Base-by-base conservation (phyloP, 2,329 filamentous ascomycete genomes). In the Drechslerella dactyloides region DNA sequence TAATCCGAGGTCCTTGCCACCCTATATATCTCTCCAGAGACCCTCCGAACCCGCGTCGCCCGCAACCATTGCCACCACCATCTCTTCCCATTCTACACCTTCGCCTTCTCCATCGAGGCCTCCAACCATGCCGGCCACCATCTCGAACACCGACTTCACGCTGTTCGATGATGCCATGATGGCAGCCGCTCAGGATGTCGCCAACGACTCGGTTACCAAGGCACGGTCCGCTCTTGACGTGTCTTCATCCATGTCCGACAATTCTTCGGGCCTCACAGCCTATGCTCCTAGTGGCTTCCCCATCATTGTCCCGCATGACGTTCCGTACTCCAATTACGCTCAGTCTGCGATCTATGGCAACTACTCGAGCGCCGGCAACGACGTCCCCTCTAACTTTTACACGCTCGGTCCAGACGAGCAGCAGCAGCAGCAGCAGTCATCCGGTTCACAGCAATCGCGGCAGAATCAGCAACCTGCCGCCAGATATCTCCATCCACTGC, bases 21-120 rank as follows among this genome's bases (percentile, higher is more conserved):
- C 73, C 35, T 74, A 76, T 42, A 76, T 76, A 30, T 76, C 60
- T 37, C 64, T 76, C 15, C 75, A 76, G n/a, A 66, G 73, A 37
- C 66, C 75, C 15, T 74, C 75, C 8, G 75, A 74, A 42, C 73
- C 75, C 35, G 55, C 63, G 15, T 76, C 76, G 8, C 76, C 75
- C 57, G 69, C 73, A 10, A 77, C 75, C 8, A 73, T 77, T 44
- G 68, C 75, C 55, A 76, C 76, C 13, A 74, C 75, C 6, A 73
- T 75, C 33, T 77, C 76, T 37, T 73, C 74, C 10, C 74, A 73
- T 56, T 77, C 76, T 10, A 74, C 75, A 33, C 76, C 76, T 27
- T 74, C 75, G 4, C 75, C 75, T 15, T 77, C 76, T 30, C 75
- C 75, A 46, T 74, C 74, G 4, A 65, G 75, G 58, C 73, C 69